A percentile compares a stretch with the other conserved stretches of the same genome.
Evolutionary conservation across 768 basidiomycete species (phyloP).

Genomic region (Psilocybe azurescens): DNA sequence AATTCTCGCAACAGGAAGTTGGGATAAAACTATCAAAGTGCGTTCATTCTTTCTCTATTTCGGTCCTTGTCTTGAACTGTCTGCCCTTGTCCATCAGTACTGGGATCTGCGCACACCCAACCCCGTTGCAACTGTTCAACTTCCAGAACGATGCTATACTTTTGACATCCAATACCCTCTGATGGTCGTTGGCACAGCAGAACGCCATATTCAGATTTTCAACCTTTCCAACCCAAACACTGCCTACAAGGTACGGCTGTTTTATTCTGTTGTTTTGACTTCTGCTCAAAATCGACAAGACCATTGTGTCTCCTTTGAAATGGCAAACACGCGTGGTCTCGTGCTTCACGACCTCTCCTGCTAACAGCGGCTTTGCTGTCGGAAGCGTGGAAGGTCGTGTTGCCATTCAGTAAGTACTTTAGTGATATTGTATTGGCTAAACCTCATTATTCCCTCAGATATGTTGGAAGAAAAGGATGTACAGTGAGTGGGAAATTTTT

Average conservation of each 20-base stretch:
- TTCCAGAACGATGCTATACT: slow-evolving; percentile 92
- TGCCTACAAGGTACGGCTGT: slow-evolving; percentile 67
- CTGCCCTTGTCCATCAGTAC: slow-evolving; percentile 57
- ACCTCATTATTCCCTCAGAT: slow-evolving; percentile 48
- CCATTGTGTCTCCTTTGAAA: slow-evolving; percentile 85
- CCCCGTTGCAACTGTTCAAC: slow-evolving; percentile 77
- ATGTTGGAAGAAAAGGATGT: slow-evolving; percentile 87
- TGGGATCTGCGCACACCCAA: slow-evolving; percentile 87
- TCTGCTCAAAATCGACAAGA: slow-evolving; percentile 44
- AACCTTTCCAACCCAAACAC: slow-evolving; percentile 84
- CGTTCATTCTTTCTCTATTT: slow-evolving; percentile 20
- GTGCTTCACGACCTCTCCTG: slow-evolving; percentile 71
- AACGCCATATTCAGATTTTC: slow-evolving; percentile 89
- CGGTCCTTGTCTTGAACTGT: background rate
- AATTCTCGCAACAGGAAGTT: slow-evolving; percentile 91
- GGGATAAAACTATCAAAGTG: slow-evolving; percentile 98
- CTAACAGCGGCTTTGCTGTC: slow-evolving; percentile 75
- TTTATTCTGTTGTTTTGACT: slow-evolving; percentile 7
- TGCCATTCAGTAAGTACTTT: slow-evolving; percentile 86
- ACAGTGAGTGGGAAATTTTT: slow-evolving; percentile 44
- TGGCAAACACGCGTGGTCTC: slow-evolving; percentile 91
- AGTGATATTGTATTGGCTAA: background rate
- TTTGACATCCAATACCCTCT: slow-evolving; percentile 83
- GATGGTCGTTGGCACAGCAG: slow-evolving; percentile 93
- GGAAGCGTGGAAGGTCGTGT: slow-evolving; percentile 92